These are phyloP conservation scores for Ailanthus altissimus DNA, from an alignment of 345 rosid genomes.

Conservation along the genomic window DNA sequence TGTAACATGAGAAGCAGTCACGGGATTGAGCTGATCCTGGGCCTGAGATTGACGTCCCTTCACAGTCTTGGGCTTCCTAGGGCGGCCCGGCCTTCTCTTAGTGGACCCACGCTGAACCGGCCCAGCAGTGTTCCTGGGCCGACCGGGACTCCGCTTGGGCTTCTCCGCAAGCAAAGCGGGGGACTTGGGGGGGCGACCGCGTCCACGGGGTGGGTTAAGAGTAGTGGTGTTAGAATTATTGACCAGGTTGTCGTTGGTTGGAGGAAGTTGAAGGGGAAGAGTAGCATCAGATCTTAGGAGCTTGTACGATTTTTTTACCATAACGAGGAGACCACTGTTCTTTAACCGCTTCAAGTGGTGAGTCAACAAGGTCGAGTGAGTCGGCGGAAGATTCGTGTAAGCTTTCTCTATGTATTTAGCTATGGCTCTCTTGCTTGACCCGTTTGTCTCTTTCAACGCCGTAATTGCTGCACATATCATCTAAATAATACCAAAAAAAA, in stretches of 20 bases:
- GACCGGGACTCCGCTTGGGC: conserved; percentile 40
- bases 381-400: conserved; percentile 47
- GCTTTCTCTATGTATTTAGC: conserved; percentile 57
- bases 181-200: conserved; percentile 71
- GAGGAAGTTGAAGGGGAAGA: neutral
- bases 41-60: conserved; percentile 30
- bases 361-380: conserved; percentile 57
- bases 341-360: conserved; percentile 62
- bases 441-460: conserved; percentile 64
- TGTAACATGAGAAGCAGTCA: neutral
- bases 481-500: conserved; percentile 27
- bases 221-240: conserved; percentile 7
- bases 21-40: conserved; percentile 13
- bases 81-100: conserved; percentile 41
- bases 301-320: conserved; percentile 68
- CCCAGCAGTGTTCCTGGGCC: conserved; percentile 32
- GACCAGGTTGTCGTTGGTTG: neutral
- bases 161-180: conserved; percentile 1
- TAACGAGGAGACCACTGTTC: conserved; percentile 47
- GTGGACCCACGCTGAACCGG: conserved; percentile 15
- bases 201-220: conserved; percentile 51
- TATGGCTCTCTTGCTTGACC: conserved; percentile 84
- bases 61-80: conserved; percentile 40
- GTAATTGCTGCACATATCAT: conserved; percentile 74
- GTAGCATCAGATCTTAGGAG: conserved; percentile 35